Conservation (phyloP, 257 asterid genomes). For the Coffea eugenioides region DNA sequence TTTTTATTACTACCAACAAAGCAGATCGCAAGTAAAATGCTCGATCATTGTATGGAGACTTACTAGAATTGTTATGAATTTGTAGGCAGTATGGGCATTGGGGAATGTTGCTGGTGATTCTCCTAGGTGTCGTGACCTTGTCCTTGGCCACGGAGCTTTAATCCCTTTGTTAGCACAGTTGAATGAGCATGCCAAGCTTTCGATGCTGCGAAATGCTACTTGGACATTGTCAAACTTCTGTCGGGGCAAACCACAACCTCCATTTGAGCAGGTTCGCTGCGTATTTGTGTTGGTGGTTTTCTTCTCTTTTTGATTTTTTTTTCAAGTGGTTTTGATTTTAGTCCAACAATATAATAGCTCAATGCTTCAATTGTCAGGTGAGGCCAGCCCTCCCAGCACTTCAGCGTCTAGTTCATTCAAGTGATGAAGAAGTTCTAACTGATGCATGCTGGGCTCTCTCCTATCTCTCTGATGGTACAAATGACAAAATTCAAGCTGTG, state of each 20-base stretch:
- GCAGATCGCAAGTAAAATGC: not conserved
- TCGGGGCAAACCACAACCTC: slow-evolving; percentile 97
- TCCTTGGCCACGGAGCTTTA: slow-evolving; percentile 77
- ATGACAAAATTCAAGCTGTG: slow-evolving; percentile 92
- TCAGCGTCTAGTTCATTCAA: slow-evolving; percentile 67
- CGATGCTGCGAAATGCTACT: slow-evolving; percentile 96
- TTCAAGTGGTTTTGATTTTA: not conserved
- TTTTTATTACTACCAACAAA: not conserved
- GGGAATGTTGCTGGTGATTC: slow-evolving; percentile 98
- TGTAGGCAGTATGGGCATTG: slow-evolving; percentile 94
- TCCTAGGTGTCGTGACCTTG: slow-evolving; percentile 88
- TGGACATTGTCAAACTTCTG: slow-evolving; percentile 96
- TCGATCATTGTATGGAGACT: not conserved
- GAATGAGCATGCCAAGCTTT: slow-evolving; percentile 77
- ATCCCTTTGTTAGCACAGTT: slow-evolving; percentile 71
- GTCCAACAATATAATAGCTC: not conserved
- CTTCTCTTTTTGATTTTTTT: too few relatives aligned
- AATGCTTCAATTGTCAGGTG: slow-evolving; percentile 42
- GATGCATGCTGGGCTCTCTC: slow-evolving; percentile 99
- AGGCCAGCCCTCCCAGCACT: slow-evolving; percentile 88
- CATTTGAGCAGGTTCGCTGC: slow-evolving; percentile 77
- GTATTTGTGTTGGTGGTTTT: not conserved
- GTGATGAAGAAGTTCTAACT: slow-evolving; percentile 89
- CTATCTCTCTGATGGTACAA: slow-evolving; percentile 91
- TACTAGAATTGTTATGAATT: not conserved